Evolutionary conservation across 2,329 filamentous ascomycete species (phyloP).

Genomic region (Colletotrichum tofieldiae): DNA sequence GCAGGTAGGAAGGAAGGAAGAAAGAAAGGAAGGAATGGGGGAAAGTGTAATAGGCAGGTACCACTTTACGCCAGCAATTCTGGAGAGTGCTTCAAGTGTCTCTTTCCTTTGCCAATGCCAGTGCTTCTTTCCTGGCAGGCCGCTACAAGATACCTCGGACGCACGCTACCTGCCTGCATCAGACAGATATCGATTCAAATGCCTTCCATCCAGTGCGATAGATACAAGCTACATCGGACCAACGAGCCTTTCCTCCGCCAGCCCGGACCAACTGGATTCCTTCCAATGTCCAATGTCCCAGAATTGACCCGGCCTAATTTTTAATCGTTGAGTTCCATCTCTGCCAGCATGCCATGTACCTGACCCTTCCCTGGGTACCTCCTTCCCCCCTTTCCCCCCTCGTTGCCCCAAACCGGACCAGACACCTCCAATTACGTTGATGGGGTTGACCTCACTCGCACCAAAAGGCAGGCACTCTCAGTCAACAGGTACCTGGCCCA

Average conservation of each 20-base stretch:
- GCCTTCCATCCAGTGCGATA: neutral
- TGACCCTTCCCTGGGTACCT: conserved; percentile 25
- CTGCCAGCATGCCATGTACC: conserved; percentile 9
- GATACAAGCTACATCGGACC: conserved; percentile 11
- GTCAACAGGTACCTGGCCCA: conserved; percentile 27
- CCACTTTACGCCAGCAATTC: conserved; percentile 13
- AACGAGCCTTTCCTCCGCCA: conserved; percentile 28
- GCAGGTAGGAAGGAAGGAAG: neutral
- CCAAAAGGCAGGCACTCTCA: conserved; percentile 20
- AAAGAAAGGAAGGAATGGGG: neutral
- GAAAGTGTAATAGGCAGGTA: neutral
- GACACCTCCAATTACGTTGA: conserved; percentile 39
- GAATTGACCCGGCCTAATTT: conserved; percentile 33
- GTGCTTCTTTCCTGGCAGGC: conserved; percentile 1
- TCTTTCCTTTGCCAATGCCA: neutral
- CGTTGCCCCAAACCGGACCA: conserved; percentile 29
- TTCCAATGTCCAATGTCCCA: conserved; percentile 36
- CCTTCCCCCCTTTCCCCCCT: conserved; percentile 10
- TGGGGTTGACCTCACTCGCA: conserved; percentile 39
- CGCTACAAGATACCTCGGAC: neutral
- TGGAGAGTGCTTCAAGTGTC: conserved; percentile 6
- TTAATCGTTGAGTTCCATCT: conserved; percentile 41
- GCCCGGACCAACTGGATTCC: conserved; percentile 39
- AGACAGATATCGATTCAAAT: neutral
- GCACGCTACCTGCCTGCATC: too few species aligned